Conservation (phyloP, 2,329 filamentous ascomycete genomes). For the Arthrobotrys megalospora region DNA sequence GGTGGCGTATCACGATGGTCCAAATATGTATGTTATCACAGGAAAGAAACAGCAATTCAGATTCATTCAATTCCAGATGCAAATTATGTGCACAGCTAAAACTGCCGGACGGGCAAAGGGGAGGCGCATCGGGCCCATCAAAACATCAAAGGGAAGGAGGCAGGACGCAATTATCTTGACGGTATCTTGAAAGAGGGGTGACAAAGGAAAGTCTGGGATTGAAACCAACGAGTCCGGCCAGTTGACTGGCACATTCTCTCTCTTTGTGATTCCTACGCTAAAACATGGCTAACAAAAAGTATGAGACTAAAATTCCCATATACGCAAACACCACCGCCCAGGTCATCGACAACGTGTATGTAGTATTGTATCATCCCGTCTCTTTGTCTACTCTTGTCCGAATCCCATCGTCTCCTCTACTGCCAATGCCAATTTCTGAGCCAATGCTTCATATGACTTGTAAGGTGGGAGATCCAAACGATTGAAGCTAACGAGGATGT, state of each 20-base stretch:
- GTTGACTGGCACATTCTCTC: constrained; percentile 32
- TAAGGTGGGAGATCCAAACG: constrained; percentile 95
- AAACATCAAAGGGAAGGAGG: constrained; percentile 33
- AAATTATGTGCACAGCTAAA: constrained; percentile 60
- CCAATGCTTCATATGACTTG: constrained; percentile 86
- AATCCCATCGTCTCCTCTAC: constrained; percentile 99
- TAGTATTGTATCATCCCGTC: constrained; percentile 30
- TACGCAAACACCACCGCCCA: constrained; percentile 39
- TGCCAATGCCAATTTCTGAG: constrained; percentile 92
- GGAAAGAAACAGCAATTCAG: constrained; percentile 19
- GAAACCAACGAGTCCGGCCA: constrained; percentile 44
- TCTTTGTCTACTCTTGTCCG: constrained; percentile 83
- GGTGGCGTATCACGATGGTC: constrained; percentile 21
- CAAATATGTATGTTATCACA: constrained; percentile 15
- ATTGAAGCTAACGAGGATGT: constrained; percentile 80
- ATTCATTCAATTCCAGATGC: constrained; percentile 59
- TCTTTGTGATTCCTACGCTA: constrained; percentile 52
- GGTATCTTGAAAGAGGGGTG: constrained; percentile 17
- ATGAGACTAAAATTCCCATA: constrained; percentile 48
- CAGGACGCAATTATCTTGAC: constrained; percentile 47
- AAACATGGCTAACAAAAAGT: constrained; percentile 42
- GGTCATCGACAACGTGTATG: constrained; percentile 35
- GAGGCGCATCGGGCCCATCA: constrained; percentile 30
- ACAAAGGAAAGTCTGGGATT: constrained; percentile 52
- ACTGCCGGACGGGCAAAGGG: constrained; percentile 43